phyloP scores from a whole-genome alignment of 768 basidiomycete genomes.

The Lactarius vividus region DNA sequence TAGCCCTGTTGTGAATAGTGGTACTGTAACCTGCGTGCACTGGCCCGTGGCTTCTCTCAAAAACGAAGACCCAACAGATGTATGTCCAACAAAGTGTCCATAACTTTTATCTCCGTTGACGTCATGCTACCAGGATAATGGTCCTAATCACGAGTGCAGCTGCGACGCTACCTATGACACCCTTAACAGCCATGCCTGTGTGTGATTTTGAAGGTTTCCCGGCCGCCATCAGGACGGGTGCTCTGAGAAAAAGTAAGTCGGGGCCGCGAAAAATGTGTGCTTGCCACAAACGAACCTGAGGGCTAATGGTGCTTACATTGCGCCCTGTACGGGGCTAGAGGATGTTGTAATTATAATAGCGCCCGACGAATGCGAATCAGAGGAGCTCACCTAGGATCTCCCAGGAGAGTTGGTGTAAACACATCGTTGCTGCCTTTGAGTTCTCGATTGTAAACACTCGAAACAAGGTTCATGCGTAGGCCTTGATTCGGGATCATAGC shows the following conservation, averaged over 20 bases:
- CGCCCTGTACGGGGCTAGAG: neutral
- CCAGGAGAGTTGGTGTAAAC: too few relatives aligned
- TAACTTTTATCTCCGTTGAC: neutral
- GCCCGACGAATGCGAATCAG: neutral
- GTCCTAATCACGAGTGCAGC: too few relatives aligned
- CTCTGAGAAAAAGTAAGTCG: neutral
- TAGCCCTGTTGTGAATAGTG: neutral
- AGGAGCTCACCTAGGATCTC: neutral
- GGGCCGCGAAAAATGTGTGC: neutral
- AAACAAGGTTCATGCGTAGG: constrained; percentile 8
- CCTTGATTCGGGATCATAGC: constrained; percentile 4
- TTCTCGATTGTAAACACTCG: neutral
- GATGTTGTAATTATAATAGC: neutral
- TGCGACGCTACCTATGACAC: neutral
- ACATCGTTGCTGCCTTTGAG: neutral
- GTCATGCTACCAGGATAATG: neutral
- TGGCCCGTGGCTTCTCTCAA: neutral
- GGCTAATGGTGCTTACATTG: neutral
- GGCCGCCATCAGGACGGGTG: too few relatives aligned
- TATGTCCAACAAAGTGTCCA: neutral
- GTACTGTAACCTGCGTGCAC: neutral
- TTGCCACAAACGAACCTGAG: neutral
- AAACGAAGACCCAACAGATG: neutral
- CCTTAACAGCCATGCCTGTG: neutral
- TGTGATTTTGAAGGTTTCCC: neutral